Evolutionary conservation across 2,329 filamentous ascomycete genomes (phyloP).

Genomic region (Penicillium griseofulvum): DNA sequence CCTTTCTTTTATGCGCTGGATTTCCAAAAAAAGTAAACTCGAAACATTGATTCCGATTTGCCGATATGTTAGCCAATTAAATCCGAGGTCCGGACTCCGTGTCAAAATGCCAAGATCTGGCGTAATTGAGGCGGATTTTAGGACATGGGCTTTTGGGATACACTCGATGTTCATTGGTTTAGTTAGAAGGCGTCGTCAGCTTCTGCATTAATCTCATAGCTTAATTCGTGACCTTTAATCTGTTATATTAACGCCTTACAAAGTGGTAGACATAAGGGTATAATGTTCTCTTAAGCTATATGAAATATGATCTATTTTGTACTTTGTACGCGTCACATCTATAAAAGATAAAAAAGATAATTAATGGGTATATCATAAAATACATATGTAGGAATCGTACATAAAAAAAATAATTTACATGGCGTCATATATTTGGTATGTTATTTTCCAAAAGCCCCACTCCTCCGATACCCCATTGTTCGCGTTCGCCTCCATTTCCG

Average conservation of each 20-base stretch:
- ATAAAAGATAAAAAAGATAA: no score
- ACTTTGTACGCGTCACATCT: no score
- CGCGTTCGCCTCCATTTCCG: neutral
- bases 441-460: neutral
- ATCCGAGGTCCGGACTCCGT: neutral
- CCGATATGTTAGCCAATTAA: neutral
- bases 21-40: neutral
- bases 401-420: neutral
- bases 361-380: no score
- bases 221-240: neutral
- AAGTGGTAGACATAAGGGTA: no score
- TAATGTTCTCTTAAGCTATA: no score
- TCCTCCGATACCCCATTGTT: neutral
- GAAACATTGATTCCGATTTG: neutral
- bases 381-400: no score
- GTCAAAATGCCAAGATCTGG: neutral
- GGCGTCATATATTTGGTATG: neutral
- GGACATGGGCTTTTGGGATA: neutral
- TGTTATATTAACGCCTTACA: no score
- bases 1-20: neutral
- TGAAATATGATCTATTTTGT: no score
- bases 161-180: neutral
- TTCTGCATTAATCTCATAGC: neutral
- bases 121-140: conserved; percentile 4
- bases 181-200: conserved; percentile 3